Base-by-base conservation (phyloP, 495 filamentous ascomycete species). In the Daldinia bambusicola region DNA sequence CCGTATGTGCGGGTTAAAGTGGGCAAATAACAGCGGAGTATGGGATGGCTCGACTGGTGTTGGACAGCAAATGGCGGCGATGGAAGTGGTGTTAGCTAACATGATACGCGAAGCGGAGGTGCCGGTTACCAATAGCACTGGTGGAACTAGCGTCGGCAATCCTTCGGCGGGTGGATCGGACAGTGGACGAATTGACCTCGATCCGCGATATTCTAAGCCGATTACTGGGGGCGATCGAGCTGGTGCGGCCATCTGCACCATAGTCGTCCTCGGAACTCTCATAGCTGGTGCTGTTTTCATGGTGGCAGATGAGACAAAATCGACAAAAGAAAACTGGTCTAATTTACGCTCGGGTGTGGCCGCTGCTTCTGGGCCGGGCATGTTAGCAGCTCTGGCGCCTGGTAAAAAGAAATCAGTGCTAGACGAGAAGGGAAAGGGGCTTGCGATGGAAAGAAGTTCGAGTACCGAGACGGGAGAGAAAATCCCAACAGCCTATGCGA, bases 61-160 rank as follows among this genome's bases (percentile, higher is more conserved):
- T 9, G 90, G 91, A 4, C 89, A 93, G 78, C 87, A 92, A 74
- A 88, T 94, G 85, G 85, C 86, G 5, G 90, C 88, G 2, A 81
- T 94, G 74, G 87, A 90, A 65, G 83, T 92, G 16, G 83, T 93
- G 2, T 82, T 90, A 55, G 86, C 87, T 43, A 89, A 85, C 68
- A 77, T 89, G 61, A 86, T 89, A 65, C 36, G 77, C n/a, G 55
- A 80, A 6, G 67, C 76, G 4, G 61, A 70, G 1, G 72, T 81
- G 0, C 92, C 91, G 0, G 85, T 92, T 7, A 93, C 90, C 2
- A 80, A 87, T 32, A 74, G 81, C n/a, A 85, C 83, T 0, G 93
- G 93, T 8, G 93, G 93, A 2, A 93, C 90, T 5, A 95, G 93
- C 74, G 80, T 83, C 53, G 93, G 93, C 0, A 80, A 95, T 73